Evolutionary conservation across 768 basidiomycete species (phyloP).

Genomic region (Mycena crocata): DNA sequence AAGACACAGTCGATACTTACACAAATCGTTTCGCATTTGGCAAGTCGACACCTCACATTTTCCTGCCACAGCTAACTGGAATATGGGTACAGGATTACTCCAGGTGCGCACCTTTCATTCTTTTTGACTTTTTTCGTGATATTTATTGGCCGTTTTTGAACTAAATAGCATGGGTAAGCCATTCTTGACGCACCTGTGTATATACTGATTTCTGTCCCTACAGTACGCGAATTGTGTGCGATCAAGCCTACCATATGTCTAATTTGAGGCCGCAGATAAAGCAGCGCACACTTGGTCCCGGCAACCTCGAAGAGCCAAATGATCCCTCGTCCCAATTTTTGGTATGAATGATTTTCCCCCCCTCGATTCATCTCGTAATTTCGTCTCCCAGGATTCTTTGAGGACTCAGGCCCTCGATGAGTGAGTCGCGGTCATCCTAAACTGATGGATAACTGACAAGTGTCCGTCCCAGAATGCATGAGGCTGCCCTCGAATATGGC

Average conservation of each 20-base stretch:
- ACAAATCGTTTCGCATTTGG: conserved; percentile 85
- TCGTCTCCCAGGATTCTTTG: conserved; percentile 66
- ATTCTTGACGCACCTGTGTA: no score
- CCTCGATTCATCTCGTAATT: background rate
- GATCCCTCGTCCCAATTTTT: conserved; percentile 83
- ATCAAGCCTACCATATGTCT: no score
- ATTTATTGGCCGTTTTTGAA: no score
- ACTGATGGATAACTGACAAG: background rate
- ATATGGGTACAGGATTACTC: no score
- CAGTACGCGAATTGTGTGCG: no score
- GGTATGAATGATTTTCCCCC: conserved; percentile 9
- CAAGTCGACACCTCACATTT: background rate
- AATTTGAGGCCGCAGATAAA: conserved; percentile 68
- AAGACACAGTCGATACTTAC: conserved; percentile 91
- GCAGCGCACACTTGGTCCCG: conserved; percentile 82
- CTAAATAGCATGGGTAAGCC: no score
- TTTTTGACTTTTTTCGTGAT: no score
- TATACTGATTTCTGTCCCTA: no score
- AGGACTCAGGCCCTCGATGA: conserved; percentile 90
- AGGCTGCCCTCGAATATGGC: conserved; percentile 86
- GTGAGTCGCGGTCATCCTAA: background rate
- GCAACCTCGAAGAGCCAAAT: conserved; percentile 75
- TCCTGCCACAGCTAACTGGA: no score
- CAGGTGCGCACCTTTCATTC: no score
- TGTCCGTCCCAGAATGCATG: conserved; percentile 58